Evolutionary conservation across 345 rosid species (phyloP).

Genomic region (Arabis hirsuta): DNA sequence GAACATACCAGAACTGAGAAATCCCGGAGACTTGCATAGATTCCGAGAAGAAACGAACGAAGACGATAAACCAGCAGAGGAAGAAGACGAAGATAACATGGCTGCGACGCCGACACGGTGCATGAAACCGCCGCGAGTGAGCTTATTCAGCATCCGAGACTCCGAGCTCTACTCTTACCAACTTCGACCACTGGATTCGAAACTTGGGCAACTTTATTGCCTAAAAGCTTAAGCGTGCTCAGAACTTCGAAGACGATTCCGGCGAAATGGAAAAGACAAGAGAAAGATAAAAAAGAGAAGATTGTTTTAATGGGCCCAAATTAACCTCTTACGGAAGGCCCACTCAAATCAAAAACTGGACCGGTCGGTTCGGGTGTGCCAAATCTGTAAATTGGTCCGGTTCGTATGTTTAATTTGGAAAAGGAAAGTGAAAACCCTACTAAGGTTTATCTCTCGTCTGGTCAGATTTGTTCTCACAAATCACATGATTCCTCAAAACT

Average conservation of each 20-base stretch:
- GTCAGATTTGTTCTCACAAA: conserved; percentile 22
- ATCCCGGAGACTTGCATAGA: conserved; percentile 37
- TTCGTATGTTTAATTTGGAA: background rate
- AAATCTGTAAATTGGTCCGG: conserved; percentile 8
- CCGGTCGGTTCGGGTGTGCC: background rate
- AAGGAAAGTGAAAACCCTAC: conserved; percentile 41
- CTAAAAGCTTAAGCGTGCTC: background rate
- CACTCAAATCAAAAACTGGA: background rate
- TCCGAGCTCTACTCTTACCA: background rate
- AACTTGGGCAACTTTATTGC: conserved; percentile 1
- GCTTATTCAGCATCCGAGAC: conserved; percentile 41
- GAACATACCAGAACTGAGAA: conserved; percentile 35
- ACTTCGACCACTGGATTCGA: conserved; percentile 25
- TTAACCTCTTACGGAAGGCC: conserved; percentile 20
- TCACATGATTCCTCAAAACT: conserved; percentile 8
- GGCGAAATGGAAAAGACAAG: conserved; percentile 3
- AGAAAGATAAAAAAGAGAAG: background rate
- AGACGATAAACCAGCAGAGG: conserved; percentile 39
- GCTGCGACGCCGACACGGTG: conserved; percentile 38
- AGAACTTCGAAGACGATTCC: conserved; percentile 23
- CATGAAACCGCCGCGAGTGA: conserved; percentile 34
- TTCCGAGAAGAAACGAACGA: conserved; percentile 33
- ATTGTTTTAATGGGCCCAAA: conserved; percentile 25
- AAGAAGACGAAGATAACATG: conserved; percentile 38
- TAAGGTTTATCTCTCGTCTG: conserved; percentile 17